Evolutionary conservation across 169 alveolate genomes (phyloP), one percentile per base, ranked within the genome.

Genomic region (Plasmodium coatneyi): DNA sequence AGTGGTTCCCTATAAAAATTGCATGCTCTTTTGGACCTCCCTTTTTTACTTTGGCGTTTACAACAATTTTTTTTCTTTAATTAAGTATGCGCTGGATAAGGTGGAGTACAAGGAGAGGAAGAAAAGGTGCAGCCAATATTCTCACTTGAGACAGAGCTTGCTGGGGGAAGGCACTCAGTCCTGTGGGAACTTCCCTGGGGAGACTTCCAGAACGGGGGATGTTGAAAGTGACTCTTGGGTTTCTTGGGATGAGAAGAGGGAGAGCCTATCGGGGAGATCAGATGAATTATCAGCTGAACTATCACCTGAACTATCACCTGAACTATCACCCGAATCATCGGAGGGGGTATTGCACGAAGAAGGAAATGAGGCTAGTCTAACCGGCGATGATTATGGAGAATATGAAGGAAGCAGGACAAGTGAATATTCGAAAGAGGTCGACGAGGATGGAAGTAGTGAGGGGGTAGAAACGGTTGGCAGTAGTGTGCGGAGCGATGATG

Each of bases 31-130:
- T 79, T 89, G 94, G 94, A 80, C 60, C 19, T 89, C 90, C 5
- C 80, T 89, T 12, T 89, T 89, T 66, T 89, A 89, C 34, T 89
- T 89, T 70, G 94, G 94, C 5, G 81, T 89, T 79, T 89, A 89
- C 74, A 89, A 89, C 49, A 54, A 89, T 32, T 89, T 89, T 46
- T 89, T 89, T 32, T 79, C 60, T 43, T 79, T 89, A 79, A 79
- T 41, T 66, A 89, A 89, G 52, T 89, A 89, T 30, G 94, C 94
- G n/a, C 30, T 89, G 16, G 94, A 89, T 72, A 79, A 22, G 41
- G 22, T 79, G 19, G 94, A 89, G 3, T 49, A 78, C n/a, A 60
- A 56, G 19, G 52, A 79, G 3, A 89, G 34, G 32, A 39, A 43
- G 66, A 89, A 34, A 52, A 89, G 81, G 49, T 19, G 52, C 36